A percentile compares a stretch with the other conserved stretches of the same genome.
Conservation (phyloP, 108 stramenopile genomes). For the Bacterosira constricta region DNA sequence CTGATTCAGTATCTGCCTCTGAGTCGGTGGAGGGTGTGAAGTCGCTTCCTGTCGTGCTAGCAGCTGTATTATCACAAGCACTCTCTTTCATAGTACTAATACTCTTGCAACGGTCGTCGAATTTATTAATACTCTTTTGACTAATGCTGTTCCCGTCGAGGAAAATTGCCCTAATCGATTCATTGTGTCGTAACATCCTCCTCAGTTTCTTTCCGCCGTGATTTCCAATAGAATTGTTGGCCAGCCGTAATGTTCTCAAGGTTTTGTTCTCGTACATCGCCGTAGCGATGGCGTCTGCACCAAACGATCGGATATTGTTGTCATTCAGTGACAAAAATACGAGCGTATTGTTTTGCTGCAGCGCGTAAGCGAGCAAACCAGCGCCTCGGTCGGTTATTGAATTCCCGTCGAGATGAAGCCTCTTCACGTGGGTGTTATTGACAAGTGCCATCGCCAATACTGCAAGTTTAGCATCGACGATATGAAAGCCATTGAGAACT, state of each 20-base stretch:
- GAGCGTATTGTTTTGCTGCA: constrained; percentile 2
- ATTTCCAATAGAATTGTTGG: constrained; percentile 18
- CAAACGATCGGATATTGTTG: constrained; percentile 9
- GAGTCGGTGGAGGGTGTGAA: too few relatives aligned
- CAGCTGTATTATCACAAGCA: too few relatives aligned
- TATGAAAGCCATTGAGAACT: constrained; percentile 21
- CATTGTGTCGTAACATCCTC: constrained; percentile 7
- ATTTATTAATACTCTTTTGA: constrained; percentile 1
- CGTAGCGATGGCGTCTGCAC: constrained; percentile 1
- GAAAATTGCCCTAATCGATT: background rate
- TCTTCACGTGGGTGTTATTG: constrained; percentile 13
- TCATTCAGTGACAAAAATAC: constrained; percentile 16
- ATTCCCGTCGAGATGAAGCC: constrained; percentile 6
- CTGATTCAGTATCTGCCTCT: too few relatives aligned
- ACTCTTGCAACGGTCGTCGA: constrained; percentile 8
- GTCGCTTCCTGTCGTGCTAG: too few relatives aligned
- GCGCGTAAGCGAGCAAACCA: constrained; percentile 6
- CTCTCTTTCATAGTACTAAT: too few relatives aligned
- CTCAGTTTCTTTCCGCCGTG: constrained; percentile 8
- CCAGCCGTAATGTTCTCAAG: background rate
- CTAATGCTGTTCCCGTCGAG: constrained; percentile 7
- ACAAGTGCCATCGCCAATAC: constrained; percentile 6
- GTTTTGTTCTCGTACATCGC: constrained; percentile 8
- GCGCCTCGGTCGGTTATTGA: constrained; percentile 5
- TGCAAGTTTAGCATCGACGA: constrained; percentile 6